phyloP scores from a whole-genome alignment of 2,329 filamentous ascomycete genomes.

The Endoconidiophora polonica region DNA sequence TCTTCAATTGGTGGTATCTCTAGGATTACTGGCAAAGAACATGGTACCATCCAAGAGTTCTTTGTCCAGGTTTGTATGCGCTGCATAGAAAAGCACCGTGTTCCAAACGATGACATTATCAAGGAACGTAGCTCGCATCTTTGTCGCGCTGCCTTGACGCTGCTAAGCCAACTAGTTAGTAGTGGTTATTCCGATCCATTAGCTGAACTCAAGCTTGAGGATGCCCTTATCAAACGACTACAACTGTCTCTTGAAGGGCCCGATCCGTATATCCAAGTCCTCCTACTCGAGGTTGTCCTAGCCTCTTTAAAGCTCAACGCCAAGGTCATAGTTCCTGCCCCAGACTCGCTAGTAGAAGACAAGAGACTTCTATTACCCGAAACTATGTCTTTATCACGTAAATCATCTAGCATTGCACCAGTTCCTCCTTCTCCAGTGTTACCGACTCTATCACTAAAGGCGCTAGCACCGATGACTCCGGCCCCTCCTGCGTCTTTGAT shows the following conservation, averaged over 20 bases:
- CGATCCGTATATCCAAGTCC: slow-evolving; percentile 57
- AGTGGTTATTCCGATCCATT: slow-evolving; percentile 44
- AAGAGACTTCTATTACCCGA: slow-evolving; percentile 1
- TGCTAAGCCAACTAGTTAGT: slow-evolving; percentile 52
- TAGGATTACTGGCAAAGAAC: slow-evolving; percentile 31
- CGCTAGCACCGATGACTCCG: slow-evolving; percentile 10
- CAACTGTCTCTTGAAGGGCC: slow-evolving; percentile 40
- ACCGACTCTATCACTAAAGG: slow-evolving; percentile 1
- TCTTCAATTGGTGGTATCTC: slow-evolving; percentile 25
- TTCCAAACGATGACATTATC: slow-evolving; percentile 19
- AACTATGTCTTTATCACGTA: neutral
- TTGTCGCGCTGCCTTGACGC: slow-evolving; percentile 51
- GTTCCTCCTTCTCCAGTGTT: neutral
- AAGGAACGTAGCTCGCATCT: slow-evolving; percentile 44
- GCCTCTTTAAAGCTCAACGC: slow-evolving; percentile 51
- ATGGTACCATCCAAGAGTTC: slow-evolving; percentile 48
- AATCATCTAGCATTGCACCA: neutral
- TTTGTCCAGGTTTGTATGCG: slow-evolving; percentile 49
- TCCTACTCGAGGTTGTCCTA: slow-evolving; percentile 64
- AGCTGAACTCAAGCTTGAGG: slow-evolving; percentile 50
- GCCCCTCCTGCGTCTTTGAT: slow-evolving; percentile 57
- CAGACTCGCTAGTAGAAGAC: slow-evolving; percentile 43
- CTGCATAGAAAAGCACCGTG: slow-evolving; percentile 35
- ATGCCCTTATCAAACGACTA: slow-evolving; percentile 52
- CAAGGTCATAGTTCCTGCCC: slow-evolving; percentile 24